A percentile compares a stretch with the other conserved stretches of the same genome.
These are phyloP conservation scores for Margaritispora aquatica DNA, from an alignment of 495 filamentous ascomycete genomes.

Conservation along the genomic window DNA sequence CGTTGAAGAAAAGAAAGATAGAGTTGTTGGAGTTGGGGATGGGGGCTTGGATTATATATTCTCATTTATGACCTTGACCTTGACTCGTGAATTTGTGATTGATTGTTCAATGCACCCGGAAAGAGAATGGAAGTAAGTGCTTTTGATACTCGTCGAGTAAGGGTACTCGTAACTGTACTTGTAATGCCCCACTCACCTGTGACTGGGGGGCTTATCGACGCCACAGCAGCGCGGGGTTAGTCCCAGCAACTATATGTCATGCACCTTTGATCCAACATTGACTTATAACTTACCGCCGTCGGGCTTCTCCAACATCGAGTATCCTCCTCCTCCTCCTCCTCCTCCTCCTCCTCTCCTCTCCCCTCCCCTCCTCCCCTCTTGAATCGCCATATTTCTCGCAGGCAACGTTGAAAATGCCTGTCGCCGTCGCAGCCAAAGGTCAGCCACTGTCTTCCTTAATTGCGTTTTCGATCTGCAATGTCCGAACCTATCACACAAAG, in stretches of 20 bases:
- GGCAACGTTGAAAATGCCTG: neutral
- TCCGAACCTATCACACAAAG: neutral
- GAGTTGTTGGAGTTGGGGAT: neutral
- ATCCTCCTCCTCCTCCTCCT: neutral
- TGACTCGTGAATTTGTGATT: too few relatives aligned
- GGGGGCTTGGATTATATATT: too few relatives aligned
- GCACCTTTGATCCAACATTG: neutral
- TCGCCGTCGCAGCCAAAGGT: neutral
- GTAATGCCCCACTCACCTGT: neutral
- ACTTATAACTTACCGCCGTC: neutral
- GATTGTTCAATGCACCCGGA: too few relatives aligned
- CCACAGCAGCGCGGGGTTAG: neutral
- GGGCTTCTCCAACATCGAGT: neutral
- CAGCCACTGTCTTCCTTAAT: neutral
- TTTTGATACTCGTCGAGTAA: too few relatives aligned
- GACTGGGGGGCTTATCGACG: neutral
- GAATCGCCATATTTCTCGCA: neutral
- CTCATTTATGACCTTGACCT: too few relatives aligned
- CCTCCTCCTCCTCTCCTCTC: neutral
- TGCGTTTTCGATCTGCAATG: neutral
- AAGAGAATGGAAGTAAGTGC: too few relatives aligned
- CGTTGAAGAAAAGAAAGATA: neutral
- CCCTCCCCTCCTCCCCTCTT: neutral
- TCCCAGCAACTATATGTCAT: neutral
- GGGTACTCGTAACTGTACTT: neutral